A percentile compares a stretch with the other conserved stretches of the same genome.
These are phyloP conservation scores for Ophiostoma novo-ulmi DNA, from an alignment of 2,329 filamentous ascomycete genomes.

Conservation along the genomic window DNA sequence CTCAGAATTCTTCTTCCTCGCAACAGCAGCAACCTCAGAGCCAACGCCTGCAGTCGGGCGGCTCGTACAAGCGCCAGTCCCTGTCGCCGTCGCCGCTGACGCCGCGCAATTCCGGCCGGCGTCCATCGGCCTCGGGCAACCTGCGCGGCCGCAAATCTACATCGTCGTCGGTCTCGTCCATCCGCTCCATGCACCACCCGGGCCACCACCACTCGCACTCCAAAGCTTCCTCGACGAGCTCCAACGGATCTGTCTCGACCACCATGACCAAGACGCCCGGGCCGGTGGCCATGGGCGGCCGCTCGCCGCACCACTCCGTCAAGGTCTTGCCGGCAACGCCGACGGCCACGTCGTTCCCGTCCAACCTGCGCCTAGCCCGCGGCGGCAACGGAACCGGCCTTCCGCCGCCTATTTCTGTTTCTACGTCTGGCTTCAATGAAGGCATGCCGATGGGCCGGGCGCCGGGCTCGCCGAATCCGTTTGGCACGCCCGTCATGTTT, in stretches of 20 bases:
- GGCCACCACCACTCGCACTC: slow-evolving; percentile 83
- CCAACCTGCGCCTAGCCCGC: slow-evolving; percentile 77
- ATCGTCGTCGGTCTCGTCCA: slow-evolving; percentile 87
- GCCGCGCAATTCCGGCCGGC: slow-evolving; percentile 63
- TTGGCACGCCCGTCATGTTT: slow-evolving; percentile 56
- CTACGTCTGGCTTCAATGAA: slow-evolving; percentile 48
- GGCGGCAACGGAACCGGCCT: slow-evolving; percentile 32
- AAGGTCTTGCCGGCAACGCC: slow-evolving; percentile 94
- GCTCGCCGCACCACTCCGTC: slow-evolving; percentile 82
- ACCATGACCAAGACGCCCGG: slow-evolving; percentile 62
- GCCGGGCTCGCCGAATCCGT: slow-evolving; percentile 52
- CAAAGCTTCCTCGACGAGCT: slow-evolving; percentile 90
- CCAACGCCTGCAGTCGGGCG: slow-evolving; percentile 20
- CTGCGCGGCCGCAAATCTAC: slow-evolving; percentile 91
- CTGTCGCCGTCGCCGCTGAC: slow-evolving; percentile 83
- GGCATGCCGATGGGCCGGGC: slow-evolving; percentile 45
- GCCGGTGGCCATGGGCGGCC: slow-evolving; percentile 50
- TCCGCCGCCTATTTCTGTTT: background rate
- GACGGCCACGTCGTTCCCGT: slow-evolving; percentile 68
- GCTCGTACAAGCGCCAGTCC: slow-evolving; percentile 63
- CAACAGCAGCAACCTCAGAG: background rate
- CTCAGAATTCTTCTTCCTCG: background rate
- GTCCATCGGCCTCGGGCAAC: slow-evolving; percentile 62
- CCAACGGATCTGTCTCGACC: slow-evolving; percentile 65
- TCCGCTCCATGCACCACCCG: slow-evolving; percentile 86